Evolutionary conservation across 2,329 filamentous ascomycete species (phyloP).

Genomic region (Hirsutella rhossiliensis): DNA sequence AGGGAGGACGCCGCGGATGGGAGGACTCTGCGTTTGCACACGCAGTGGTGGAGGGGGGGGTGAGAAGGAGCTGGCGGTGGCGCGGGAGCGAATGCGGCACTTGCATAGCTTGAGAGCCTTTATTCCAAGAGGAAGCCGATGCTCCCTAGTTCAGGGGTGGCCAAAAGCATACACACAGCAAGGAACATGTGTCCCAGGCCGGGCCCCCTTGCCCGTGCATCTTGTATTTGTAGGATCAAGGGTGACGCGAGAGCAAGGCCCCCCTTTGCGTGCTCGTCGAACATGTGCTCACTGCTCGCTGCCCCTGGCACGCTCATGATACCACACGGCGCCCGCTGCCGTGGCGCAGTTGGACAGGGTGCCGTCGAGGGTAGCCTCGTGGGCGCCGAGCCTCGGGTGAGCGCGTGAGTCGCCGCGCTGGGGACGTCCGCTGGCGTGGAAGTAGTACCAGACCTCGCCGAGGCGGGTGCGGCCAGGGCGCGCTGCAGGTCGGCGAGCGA

Average conservation of each 20-base stretch:
- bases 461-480: slow-evolving; percentile 43
- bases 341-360: slow-evolving; percentile 42
- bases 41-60: too few species aligned
- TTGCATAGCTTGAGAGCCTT: too few species aligned
- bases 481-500: slow-evolving; percentile 37
- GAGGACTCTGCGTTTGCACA: too few species aligned
- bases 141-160: too few species aligned
- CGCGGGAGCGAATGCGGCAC: too few species aligned
- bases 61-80: too few species aligned
- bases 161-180: too few species aligned
- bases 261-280: neutral
- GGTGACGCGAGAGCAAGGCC: too few species aligned
- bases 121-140: too few species aligned
- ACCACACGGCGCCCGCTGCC: slow-evolving; percentile 37
- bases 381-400: slow-evolving; percentile 28
- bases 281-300: slow-evolving; percentile 10
- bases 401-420: slow-evolving; percentile 27
- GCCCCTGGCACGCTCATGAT: slow-evolving; percentile 34
- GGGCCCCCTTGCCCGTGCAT: too few species aligned
- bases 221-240: too few species aligned
- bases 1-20: neutral
- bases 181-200: too few species aligned
- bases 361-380: slow-evolving; percentile 30
- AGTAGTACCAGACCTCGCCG: slow-evolving; percentile 56
- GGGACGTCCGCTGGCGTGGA: slow-evolving; percentile 44